These are phyloP conservation scores for Epithemia pelagica DNA, from an alignment of 108 stramenopile genomes.

Conservation along the genomic window DNA sequence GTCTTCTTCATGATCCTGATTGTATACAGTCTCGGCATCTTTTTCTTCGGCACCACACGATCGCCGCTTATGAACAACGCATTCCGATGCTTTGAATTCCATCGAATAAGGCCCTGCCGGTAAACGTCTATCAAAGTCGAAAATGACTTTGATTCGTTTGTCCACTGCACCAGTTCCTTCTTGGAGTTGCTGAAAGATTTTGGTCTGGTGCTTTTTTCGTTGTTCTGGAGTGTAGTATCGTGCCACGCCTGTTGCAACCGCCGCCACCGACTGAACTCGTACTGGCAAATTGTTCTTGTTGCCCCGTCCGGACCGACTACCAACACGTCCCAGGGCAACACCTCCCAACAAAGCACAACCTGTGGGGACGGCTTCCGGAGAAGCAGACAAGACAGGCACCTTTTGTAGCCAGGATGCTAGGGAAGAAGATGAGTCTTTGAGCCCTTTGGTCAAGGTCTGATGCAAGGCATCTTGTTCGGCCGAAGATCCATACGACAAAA, in stretches of 20 bases:
- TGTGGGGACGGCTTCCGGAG: conserved; percentile 51
- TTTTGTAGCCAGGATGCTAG: conserved; percentile 30
- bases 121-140: conserved; percentile 87
- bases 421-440: conserved; percentile 15
- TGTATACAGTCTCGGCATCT: background rate
- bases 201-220: background rate
- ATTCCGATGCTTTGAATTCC: conserved; percentile 71
- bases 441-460: conserved; percentile 21
- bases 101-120: conserved; percentile 80
- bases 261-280: conserved; percentile 60
- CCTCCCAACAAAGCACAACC: conserved; percentile 69
- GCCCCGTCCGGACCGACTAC: conserved; percentile 33
- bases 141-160: conserved; percentile 54
- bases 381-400: conserved; percentile 47
- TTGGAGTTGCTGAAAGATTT: background rate
- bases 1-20: conserved; percentile 5
- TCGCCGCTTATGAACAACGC: conserved; percentile 39
- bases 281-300: conserved; percentile 53
- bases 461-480: conserved; percentile 41
- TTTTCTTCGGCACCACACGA: conserved; percentile 1
- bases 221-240: conserved; percentile 48
- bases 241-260: conserved; percentile 64
- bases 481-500: conserved; percentile 60
- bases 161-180: background rate
- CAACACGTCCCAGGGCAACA: conserved; percentile 62